Percentiles rank a stretch among this genome's conserved stretches.
These are phyloP conservation scores for Triglochin maritima DNA, from an alignment of 106 monocot genomes.

Conservation along the genomic window DNA sequence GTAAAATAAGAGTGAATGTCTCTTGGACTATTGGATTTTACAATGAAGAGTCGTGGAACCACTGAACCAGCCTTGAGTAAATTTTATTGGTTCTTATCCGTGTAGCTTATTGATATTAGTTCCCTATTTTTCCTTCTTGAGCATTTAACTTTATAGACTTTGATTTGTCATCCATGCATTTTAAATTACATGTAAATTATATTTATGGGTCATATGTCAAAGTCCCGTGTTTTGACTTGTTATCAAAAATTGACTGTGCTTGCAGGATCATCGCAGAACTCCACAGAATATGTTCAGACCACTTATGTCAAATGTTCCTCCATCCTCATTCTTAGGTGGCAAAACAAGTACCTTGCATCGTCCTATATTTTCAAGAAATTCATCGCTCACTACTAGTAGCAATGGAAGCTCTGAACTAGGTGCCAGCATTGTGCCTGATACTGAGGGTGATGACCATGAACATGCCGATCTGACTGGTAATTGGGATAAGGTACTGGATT, in stretches of 20 bases:
- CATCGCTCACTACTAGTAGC: slow-evolving; percentile 74
- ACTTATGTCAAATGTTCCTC: slow-evolving; percentile 78
- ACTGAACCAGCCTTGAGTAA: too few species aligned
- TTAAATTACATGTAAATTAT: too few species aligned
- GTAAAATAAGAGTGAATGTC: too few species aligned
- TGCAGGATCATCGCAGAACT: slow-evolving; percentile 72
- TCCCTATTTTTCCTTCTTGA: too few species aligned
- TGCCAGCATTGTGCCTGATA: slow-evolving; percentile 31
- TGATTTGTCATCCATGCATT: too few species aligned
- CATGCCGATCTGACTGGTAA: slow-evolving; percentile 24
- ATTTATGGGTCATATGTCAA: too few species aligned
- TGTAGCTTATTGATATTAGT: too few species aligned
- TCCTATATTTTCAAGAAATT: slow-evolving; percentile 71
- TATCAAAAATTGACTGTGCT: slow-evolving; percentile 22
- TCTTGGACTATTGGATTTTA: too few species aligned
- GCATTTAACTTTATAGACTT: too few species aligned
- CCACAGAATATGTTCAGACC: slow-evolving; percentile 94
- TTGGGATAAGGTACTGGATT: slow-evolving; percentile 30
- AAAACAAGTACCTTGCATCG: slow-evolving; percentile 33
- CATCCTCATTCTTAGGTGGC: slow-evolving; percentile 40
- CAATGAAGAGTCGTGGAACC: too few species aligned
- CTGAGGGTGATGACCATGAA: slow-evolving; percentile 27
- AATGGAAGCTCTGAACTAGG: slow-evolving; percentile 82
- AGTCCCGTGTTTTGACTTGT: not conserved
- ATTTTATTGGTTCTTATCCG: too few species aligned